Evolutionary conservation across 495 filamentous ascomycete genomes (phyloP).

Genomic region (Xylaria sp.): DNA sequence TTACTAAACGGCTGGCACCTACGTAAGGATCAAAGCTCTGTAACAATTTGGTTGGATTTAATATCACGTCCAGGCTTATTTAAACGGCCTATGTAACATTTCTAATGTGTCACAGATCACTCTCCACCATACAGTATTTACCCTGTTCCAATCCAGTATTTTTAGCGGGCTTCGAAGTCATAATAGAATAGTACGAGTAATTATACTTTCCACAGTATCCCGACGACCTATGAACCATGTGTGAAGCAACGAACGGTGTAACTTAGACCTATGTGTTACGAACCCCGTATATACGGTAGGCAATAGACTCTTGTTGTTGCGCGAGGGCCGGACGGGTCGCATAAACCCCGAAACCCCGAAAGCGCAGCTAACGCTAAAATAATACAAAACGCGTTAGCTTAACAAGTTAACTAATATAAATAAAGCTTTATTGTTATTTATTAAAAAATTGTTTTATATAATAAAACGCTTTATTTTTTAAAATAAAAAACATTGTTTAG

Average conservation of each 20-base stretch:
- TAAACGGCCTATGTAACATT: not conserved
- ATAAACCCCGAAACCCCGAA: too few relatives aligned
- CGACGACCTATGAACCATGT: not conserved
- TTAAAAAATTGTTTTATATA: too few relatives aligned
- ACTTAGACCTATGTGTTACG: too few relatives aligned
- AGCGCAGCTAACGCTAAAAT: too few relatives aligned
- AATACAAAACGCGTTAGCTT: too few relatives aligned
- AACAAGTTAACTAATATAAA: too few relatives aligned
- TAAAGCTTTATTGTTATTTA: too few relatives aligned
- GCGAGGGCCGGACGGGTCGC: too few relatives aligned
- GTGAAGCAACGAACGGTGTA: not conserved
- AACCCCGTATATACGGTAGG: too few relatives aligned
- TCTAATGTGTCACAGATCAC: not conserved
- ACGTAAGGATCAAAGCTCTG: not conserved
- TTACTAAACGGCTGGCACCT: not conserved
- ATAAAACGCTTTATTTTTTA: too few relatives aligned
- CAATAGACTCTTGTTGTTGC: too few relatives aligned
- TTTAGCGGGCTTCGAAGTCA: not conserved
- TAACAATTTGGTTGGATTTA: conserved; percentile 53
- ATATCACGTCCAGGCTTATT: not conserved
- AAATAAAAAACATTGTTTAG: too few relatives aligned
- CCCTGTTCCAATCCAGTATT: not conserved
- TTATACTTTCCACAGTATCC: not conserved
- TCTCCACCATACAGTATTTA: not conserved
- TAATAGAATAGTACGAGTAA: not conserved